Percentiles rank a stretch among this genome's conserved stretches.
phyloP scores from a whole-genome alignment of 2,329 filamentous ascomycete genomes.

The Helminthosporium solani region DNA sequence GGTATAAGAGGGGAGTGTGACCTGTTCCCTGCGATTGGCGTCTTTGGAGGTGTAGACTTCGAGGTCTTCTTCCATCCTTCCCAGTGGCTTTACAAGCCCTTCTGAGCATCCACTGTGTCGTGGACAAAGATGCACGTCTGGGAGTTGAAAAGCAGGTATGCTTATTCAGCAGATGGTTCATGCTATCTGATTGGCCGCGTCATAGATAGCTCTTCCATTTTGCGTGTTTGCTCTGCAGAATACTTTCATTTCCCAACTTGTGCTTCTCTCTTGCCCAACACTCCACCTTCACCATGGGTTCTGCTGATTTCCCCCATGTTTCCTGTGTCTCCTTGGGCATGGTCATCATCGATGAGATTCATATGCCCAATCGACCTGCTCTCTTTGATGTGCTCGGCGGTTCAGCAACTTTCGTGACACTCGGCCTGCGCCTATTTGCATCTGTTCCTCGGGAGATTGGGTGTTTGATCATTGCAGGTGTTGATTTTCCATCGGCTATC shows the following conservation, averaged over 20 bases:
- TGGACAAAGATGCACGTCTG: neutral
- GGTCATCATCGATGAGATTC: constrained; percentile 25
- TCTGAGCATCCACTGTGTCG: neutral
- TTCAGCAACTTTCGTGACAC: constrained; percentile 17
- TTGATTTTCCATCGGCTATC: constrained; percentile 17
- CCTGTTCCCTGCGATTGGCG: constrained; percentile 68
- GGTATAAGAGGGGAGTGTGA: constrained; percentile 73
- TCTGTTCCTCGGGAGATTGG: constrained; percentile 7
- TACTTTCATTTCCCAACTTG: neutral
- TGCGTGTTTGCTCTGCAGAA: neutral
- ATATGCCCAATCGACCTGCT: constrained; percentile 12
- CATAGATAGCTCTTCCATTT: neutral
- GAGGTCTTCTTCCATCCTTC: constrained; percentile 64
- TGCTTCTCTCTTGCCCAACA: no score
- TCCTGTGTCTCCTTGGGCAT: constrained; percentile 22
- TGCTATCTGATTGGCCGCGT: neutral
- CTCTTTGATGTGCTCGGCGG: constrained; percentile 21
- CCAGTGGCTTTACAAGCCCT: constrained; percentile 56
- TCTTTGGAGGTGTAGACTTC: constrained; percentile 67
- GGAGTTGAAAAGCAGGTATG: neutral
- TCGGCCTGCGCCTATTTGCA: constrained; percentile 15
- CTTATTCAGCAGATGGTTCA: neutral
- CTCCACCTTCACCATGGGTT: neutral
- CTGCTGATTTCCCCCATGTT: neutral
- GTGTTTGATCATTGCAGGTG: constrained; percentile 21